These are phyloP conservation scores for Cladosporium phlei DNA, from an alignment of 2,329 filamentous ascomycete species.

Conservation along the genomic window DNA sequence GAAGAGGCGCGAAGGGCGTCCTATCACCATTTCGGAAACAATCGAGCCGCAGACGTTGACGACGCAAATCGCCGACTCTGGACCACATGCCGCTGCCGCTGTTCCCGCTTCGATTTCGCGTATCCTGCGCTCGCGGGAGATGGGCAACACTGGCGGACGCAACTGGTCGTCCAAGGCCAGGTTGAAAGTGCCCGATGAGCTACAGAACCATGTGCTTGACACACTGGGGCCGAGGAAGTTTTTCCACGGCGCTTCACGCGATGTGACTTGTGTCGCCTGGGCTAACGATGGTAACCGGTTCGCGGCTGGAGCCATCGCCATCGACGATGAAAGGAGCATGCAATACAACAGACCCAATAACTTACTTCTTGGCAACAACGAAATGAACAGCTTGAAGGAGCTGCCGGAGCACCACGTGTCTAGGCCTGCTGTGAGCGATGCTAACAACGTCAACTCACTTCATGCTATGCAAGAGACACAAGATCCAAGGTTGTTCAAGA, in stretches of 20 bases:
- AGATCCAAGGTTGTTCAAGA: conserved; percentile 52
- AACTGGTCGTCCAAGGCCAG: conserved; percentile 15
- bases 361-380: conserved; percentile 49
- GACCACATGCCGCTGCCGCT: not conserved
- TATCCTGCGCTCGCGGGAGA: conserved; percentile 26
- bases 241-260: conserved; percentile 56
- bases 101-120: conserved; percentile 19
- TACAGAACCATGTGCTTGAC: conserved; percentile 32
- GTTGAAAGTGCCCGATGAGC: conserved; percentile 18
- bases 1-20: not conserved
- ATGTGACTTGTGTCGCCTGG: conserved; percentile 55
- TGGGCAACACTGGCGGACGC: conserved; percentile 19
- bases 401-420: conserved; percentile 49
- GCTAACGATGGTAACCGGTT: conserved; percentile 50
- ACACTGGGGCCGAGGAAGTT: conserved; percentile 41
- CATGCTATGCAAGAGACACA: conserved; percentile 45
- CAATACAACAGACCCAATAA: conserved; percentile 58
- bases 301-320: conserved; percentile 53
- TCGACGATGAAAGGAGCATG: conserved; percentile 52
- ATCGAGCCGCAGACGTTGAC: not conserved
- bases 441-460: conserved; percentile 37
- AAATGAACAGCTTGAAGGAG: conserved; percentile 43
- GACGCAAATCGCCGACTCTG: not conserved
- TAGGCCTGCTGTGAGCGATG: conserved; percentile 35
- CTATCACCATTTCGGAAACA: not conserved